Conservation (phyloP, 2,329 filamentous ascomycete species). For the Cladorrhinum sp. region DNA sequence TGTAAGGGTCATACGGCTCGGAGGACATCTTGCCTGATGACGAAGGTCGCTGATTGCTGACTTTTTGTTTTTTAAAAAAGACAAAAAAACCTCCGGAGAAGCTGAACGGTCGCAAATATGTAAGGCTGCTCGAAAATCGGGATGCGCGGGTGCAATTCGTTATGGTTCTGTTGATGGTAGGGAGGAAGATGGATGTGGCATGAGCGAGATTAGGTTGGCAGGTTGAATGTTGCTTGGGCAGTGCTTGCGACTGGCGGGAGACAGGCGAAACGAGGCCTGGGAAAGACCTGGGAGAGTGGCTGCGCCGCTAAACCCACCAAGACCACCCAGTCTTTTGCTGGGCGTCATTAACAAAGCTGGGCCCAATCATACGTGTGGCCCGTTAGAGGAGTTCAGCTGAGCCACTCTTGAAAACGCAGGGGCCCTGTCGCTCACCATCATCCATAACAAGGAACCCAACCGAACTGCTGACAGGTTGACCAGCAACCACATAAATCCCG, state of each 20-base stretch:
- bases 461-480: background rate
- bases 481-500: background rate
- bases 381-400: background rate
- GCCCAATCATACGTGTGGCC: background rate
- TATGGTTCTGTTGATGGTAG: constrained; percentile 12
- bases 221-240: constrained; percentile 20
- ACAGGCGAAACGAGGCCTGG: constrained; percentile 25
- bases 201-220: constrained; percentile 21
- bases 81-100: background rate
- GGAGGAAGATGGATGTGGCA: constrained; percentile 19
- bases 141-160: constrained; percentile 9
- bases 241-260: constrained; percentile 26
- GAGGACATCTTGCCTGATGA: constrained; percentile 44
- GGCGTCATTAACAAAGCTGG: background rate
- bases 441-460: background rate
- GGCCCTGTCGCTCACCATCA: background rate
- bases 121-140: constrained; percentile 1
- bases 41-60: constrained; percentile 9
- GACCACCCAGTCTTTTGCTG: background rate
- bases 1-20: constrained; percentile 82
- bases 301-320: constrained; percentile 16
- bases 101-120: background rate
- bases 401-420: background rate
- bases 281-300: constrained; percentile 19
- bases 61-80: background rate